Percentiles rank a stretch among this genome's conserved stretches.
Conservation (phyloP, 208 protist species). For the Polymyxa betae region DNA sequence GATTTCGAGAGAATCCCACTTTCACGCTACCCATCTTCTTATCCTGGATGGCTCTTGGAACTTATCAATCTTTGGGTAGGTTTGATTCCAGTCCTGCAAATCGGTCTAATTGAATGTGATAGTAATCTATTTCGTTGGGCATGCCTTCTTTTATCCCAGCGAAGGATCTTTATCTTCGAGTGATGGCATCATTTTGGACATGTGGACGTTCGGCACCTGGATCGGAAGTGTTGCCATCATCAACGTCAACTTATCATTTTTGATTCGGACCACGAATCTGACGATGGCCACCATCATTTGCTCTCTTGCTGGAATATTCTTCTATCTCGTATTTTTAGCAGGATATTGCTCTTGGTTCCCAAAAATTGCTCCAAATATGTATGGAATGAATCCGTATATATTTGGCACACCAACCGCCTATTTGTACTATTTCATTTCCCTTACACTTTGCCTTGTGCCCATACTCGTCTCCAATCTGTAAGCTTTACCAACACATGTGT, state of each 20-base stretch:
- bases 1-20: not conserved
- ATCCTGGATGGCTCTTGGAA: not conserved
- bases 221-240: not conserved
- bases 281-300: slow-evolving; percentile 10
- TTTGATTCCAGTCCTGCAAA: not conserved
- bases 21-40: slow-evolving; percentile 36
- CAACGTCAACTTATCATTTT: slow-evolving; percentile 39
- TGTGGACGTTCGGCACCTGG: slow-evolving; percentile 52
- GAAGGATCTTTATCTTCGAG: not conserved
- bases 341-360: not conserved
- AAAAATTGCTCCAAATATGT: slow-evolving; percentile 36
- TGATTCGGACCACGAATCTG: not conserved
- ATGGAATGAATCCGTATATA: not conserved
- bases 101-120: not conserved
- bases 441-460: not conserved
- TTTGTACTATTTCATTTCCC: not conserved
- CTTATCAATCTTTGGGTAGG: not conserved
- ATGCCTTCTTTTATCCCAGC: not conserved
- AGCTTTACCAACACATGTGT: not conserved
- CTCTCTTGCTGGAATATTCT: not conserved
- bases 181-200: not conserved
- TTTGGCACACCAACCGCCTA: slow-evolving; percentile 11
- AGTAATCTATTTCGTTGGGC: slow-evolving; percentile 2
- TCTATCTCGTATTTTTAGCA: not conserved
- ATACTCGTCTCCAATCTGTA: slow-evolving; percentile 13